Evolutionary conservation across 2,329 filamentous ascomycete species (phyloP).

Genomic region (Chrysosporium keratinophilum): DNA sequence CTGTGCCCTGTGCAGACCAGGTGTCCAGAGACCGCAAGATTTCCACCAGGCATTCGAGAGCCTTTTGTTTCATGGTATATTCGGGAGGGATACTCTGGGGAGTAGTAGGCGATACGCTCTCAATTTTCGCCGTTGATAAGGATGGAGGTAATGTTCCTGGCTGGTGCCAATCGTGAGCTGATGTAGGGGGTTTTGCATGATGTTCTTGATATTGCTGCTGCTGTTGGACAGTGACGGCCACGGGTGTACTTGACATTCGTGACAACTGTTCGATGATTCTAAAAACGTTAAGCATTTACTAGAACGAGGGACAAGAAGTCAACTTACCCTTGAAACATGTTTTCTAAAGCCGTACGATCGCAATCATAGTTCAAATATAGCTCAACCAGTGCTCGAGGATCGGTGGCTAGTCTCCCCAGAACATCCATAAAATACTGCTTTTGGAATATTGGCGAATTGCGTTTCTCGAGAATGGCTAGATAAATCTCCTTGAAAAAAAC

Average conservation of each 20-base stretch:
- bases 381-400: constrained; percentile 82
- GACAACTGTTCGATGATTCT: constrained; percentile 85
- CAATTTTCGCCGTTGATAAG: constrained; percentile 67
- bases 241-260: constrained; percentile 68
- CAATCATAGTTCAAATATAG: constrained; percentile 98
- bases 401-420: constrained; percentile 69
- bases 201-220: constrained; percentile 82
- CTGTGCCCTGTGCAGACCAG: constrained; percentile 66
- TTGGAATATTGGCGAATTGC: constrained; percentile 75
- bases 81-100: constrained; percentile 67
- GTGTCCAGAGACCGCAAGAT: constrained; percentile 81
- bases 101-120: constrained; percentile 39
- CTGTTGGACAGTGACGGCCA: constrained; percentile 62
- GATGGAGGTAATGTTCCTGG: constrained; percentile 77
- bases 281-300: constrained; percentile 10
- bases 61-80: constrained; percentile 81
- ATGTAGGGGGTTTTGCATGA: constrained; percentile 49
- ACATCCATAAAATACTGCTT: constrained; percentile 87
- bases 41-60: constrained; percentile 78
- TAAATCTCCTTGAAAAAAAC: constrained; percentile 98
- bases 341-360: constrained; percentile 81
- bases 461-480: constrained; percentile 77
- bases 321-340: constrained; percentile 70
- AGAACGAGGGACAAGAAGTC: not conserved
- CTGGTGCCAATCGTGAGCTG: constrained; percentile 69